A percentile compares a stretch with the other conserved stretches of the same genome.
phyloP scores from a whole-genome alignment of 2,329 filamentous ascomycete genomes.

The Colletotrichum chrysophilum region DNA sequence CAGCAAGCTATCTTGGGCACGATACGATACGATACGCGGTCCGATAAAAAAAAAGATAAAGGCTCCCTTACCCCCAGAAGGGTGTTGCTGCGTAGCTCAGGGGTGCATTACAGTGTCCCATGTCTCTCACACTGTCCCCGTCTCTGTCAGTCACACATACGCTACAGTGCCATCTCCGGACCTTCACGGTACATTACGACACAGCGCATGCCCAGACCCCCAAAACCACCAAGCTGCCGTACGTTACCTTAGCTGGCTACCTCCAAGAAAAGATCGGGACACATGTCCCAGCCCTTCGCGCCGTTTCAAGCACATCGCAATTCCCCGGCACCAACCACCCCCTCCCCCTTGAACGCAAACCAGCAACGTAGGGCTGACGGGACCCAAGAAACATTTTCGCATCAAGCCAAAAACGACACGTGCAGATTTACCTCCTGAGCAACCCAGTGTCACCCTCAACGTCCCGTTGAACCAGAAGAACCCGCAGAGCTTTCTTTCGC shows the following conservation, averaged over 20 bases:
- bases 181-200: neutral
- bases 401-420: neutral
- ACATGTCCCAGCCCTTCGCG: neutral
- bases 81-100: neutral
- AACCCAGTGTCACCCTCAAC: neutral
- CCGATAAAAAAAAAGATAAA: conserved; percentile 2
- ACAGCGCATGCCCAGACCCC: neutral
- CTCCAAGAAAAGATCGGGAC: neutral
- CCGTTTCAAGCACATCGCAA: neutral
- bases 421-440: neutral
- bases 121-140: fast-evolving
- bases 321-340: neutral
- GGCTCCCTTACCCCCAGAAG: neutral
- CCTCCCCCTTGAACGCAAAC: neutral
- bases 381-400: neutral
- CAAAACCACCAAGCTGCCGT: no score
- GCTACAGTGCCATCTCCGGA: neutral
- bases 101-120: neutral
- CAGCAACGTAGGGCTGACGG: neutral
- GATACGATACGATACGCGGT: conserved; percentile 7
- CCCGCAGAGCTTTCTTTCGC: neutral
- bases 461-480: neutral
- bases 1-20: neutral
- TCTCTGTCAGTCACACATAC: no score
- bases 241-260: neutral